A percentile compares a stretch with the other conserved stretches of the same genome.
phyloP scores from a whole-genome alignment of 805 yeast genomes.

The Candida silvicultrix region DNA sequence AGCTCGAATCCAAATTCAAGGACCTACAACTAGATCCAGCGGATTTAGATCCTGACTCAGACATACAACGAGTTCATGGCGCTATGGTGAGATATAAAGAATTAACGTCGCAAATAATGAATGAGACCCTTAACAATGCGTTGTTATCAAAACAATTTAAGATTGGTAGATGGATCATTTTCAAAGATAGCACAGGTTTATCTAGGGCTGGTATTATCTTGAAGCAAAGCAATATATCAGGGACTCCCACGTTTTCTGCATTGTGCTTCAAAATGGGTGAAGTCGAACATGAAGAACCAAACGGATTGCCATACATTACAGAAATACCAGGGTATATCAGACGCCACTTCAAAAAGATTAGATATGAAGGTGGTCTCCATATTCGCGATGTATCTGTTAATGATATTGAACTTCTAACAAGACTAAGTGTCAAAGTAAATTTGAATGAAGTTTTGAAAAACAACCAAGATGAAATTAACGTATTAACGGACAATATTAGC shows the following conservation, averaged over 20 bases:
- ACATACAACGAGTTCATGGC: conserved; percentile 39
- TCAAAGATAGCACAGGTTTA: conserved; percentile 36
- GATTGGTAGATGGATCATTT: conserved; percentile 54
- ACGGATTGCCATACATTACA: conserved; percentile 30
- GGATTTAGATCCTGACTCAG: conserved; percentile 31
- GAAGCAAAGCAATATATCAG: conserved; percentile 24
- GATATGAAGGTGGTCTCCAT: conserved; percentile 27
- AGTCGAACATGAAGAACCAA: conserved; percentile 22
- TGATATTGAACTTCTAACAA: conserved; percentile 38
- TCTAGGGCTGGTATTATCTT: conserved; percentile 49
- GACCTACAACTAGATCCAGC: conserved; percentile 30
- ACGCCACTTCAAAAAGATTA: conserved; percentile 17
- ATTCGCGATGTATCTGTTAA: conserved; percentile 32
- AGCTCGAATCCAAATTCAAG: conserved; percentile 41
- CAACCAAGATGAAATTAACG: conserved; percentile 26
- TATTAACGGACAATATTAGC: conserved; percentile 30
- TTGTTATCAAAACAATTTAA: conserved; percentile 40
- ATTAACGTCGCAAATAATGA: conserved; percentile 38
- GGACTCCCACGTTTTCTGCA: conserved; percentile 23
- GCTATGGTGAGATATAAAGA: conserved; percentile 40
- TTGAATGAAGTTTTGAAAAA: conserved; percentile 7
- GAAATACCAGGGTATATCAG: conserved; percentile 21
- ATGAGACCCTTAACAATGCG: conserved; percentile 41
- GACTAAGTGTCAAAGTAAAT: conserved; percentile 18
- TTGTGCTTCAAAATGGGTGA: conserved; percentile 40